Evolutionary conservation across 495 filamentous ascomycete species (phyloP), one percentile per base, ranked within the genome.

Genomic region (Penicillium egyptiacum): DNA sequence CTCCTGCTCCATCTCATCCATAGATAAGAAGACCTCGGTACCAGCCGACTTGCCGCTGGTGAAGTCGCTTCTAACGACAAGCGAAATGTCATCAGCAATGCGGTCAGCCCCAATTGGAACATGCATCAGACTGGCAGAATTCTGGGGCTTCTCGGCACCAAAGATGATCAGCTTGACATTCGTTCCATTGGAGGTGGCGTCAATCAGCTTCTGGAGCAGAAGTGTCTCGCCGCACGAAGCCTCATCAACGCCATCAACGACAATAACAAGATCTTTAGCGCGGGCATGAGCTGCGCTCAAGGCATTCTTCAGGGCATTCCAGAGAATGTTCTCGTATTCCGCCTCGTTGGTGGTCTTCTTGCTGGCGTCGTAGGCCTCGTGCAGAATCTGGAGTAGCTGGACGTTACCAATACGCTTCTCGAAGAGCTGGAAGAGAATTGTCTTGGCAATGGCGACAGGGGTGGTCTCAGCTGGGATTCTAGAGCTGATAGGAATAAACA

Each of bases 161-260:
- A 75, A 56, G 16, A 68, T 58, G 26, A 75, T 63, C 19, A 75
- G 45, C 49, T 67, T 73, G 11, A 74, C 56, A 26, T 64, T 64
- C 19, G 37, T 50, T 7, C 57, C 62, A n/a, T 69, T 54, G 10
- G 63, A 22, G 19, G 68, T 69, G n/a, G 64, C 62, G 11, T 53
- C 20, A 25, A 57, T 56, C 5, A 75, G 58, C 44, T 60, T 69
- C 43, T 67, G 46, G 7, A 69, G 40, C 28, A 75, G 35, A 28
- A 51, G 28, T 3, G 61, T 12, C 49, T 75, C 68, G 6, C 70
- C 70, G 55, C 68, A 61, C 19, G 56, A 55, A n/a, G 67, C 64
- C 53, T 75, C 71, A 43, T 75, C 73, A 30, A 72, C 37, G 6
- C 71, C 73, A 47, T 75, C 71, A 11, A 75, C 60, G 10, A 75